Base-by-base conservation (phyloP, 1,284 basidiomycete genomes). In the Acaromyces ingoldii region DNA sequence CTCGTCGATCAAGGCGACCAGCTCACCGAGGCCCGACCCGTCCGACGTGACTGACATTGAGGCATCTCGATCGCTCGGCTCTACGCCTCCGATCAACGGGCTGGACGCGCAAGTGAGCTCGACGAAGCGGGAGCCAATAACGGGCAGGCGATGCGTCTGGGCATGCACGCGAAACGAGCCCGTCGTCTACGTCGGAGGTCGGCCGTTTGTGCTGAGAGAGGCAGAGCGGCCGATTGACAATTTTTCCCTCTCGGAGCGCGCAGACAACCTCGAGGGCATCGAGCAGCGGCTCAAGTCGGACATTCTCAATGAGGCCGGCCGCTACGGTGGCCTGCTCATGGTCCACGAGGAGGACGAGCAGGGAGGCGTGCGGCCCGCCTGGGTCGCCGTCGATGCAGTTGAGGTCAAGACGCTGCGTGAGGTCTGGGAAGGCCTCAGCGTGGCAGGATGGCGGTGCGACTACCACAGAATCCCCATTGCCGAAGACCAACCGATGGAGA, bases 151-250 rank as follows among this genome's bases (percentile, higher is more conserved):
- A 47, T 51, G 42, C 79, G 63, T 73, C 70, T 76, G 59, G 61
- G 69, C 68, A 6, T 17, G 33, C 26, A 29, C 28, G 41, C 11
- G 17, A 42, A 57, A 53, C 84, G 95, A 97, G 79, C 93, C 95
- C 11, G 93, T 98, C 82, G 84, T 93, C 36, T 92, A 91, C 70
- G 92, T 97, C 56, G 91, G 89, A 49, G 90, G 90, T 10, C 75
- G 91, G 26, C 91, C 95, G 0, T 98, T 95, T 68, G 93, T 99
- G 11, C 80, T 98, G n/a, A 83, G 95, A 44, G 93, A 99, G 75
- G 85, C 88, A 0, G 83, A 88, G 11, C 84, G 87, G 53, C 93
- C 95, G 1, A 82, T 87, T 53, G 82, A 84, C 46, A 88, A 87
- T 0, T 81, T 97, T 52, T 81, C 85, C 15, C 78, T 97, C 36